Conservation (phyloP, 2,329 filamentous ascomycete species). For the Paecilomyces variotii region DNA sequence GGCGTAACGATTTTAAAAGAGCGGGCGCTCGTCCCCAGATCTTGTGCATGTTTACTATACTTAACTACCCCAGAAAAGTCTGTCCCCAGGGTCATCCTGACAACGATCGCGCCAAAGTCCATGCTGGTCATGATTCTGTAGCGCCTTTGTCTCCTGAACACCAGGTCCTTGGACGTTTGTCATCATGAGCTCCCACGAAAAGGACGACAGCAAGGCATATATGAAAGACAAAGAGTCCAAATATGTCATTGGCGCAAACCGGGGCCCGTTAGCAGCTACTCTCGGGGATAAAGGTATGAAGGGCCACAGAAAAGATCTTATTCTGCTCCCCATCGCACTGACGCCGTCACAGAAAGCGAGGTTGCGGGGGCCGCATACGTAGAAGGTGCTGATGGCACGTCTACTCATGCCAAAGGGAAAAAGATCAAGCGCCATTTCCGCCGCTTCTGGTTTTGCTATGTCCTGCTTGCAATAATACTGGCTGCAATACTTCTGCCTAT, state of each 20-base stretch:
- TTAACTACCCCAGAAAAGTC: neutral
- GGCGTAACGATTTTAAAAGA: neutral
- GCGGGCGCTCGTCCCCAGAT: neutral
- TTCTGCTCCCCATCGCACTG: neutral
- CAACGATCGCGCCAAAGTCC: neutral
- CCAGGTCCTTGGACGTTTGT: neutral
- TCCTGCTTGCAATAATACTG: slow-evolving; percentile 26
- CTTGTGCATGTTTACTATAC: too few species aligned
- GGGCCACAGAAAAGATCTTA: neutral
- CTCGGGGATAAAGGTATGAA: too few species aligned
- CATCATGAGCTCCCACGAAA: neutral
- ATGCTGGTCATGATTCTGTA: neutral
- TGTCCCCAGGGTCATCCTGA: neutral
- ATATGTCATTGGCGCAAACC: slow-evolving; percentile 22
- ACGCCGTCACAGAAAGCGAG: slow-evolving; percentile 5
- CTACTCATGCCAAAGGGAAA: slow-evolving; percentile 11
- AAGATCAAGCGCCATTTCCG: slow-evolving; percentile 27
- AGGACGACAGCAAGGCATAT: slow-evolving; percentile 15
- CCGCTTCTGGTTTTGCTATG: slow-evolving; percentile 32
- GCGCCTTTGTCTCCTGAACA: neutral
- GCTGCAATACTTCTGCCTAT: slow-evolving; percentile 33
- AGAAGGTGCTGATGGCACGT: slow-evolving; percentile 18
- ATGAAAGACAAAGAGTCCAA: slow-evolving; percentile 20
- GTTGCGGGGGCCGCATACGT: slow-evolving; percentile 17
- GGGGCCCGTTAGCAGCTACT: slow-evolving; percentile 17